Evolutionary conservation across 148 eudicot species (phyloP).

Genomic region (Oxyria digyna): DNA sequence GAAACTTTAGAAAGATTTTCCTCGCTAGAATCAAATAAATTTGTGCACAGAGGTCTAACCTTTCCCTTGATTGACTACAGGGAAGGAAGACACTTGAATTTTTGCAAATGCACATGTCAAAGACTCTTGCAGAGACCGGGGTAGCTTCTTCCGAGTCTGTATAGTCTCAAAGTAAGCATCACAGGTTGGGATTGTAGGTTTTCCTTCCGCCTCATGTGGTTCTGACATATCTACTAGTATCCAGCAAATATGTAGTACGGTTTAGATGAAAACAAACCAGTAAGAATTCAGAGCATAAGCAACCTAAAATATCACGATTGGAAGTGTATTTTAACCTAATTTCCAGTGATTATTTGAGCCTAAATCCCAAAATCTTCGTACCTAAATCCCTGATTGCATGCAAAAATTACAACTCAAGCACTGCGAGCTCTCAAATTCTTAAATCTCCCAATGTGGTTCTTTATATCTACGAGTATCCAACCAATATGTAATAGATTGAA

Average conservation of each 20-base stretch:
- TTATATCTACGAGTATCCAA: constrained; percentile 14
- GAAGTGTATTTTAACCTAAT: neutral
- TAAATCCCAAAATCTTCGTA: neutral
- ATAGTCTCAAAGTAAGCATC: constrained; percentile 78
- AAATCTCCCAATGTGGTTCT: too few relatives aligned
- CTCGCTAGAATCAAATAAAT: neutral
- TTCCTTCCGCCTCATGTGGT: constrained; percentile 15
- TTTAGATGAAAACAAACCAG: neutral
- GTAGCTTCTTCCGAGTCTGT: constrained; percentile 62
- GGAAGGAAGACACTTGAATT: constrained; percentile 79
- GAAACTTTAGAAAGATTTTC: neutral
- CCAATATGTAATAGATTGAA: neutral
- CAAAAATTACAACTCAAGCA: neutral
- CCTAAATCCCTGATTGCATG: neutral
- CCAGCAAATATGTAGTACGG: neutral
- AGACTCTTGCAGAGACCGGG: constrained; percentile 48
- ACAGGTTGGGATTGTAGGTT: constrained; percentile 20
- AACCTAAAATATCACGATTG: neutral
- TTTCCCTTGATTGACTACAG: constrained; percentile 81
- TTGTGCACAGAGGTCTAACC: constrained; percentile 24
- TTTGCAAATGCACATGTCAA: constrained; percentile 60
- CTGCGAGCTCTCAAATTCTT: neutral
- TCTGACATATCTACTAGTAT: constrained; percentile 22
- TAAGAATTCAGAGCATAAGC: neutral
- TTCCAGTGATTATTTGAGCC: neutral